phyloP scores from a whole-genome alignment of 208 protist genomes.

The Crithidia brevicula region DNA sequence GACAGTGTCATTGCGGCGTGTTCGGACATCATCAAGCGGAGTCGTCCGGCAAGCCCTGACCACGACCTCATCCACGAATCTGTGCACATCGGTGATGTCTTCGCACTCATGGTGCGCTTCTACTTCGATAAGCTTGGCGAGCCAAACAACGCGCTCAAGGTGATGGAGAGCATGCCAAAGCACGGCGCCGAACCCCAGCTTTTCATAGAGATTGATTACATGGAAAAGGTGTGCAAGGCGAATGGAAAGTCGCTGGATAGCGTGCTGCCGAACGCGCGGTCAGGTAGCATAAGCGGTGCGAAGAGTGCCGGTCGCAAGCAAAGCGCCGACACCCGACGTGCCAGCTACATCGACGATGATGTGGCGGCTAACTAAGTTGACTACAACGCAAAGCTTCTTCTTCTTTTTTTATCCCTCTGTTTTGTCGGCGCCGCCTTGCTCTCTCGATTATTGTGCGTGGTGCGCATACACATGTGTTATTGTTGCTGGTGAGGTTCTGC shows the following conservation, averaged over 20 bases:
- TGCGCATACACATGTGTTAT: too few relatives aligned
- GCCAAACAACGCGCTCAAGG: slow-evolving; percentile 82
- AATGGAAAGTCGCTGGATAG: slow-evolving; percentile 68
- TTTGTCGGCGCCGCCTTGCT: too few relatives aligned
- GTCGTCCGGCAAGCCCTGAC: slow-evolving; percentile 64
- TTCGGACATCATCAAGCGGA: slow-evolving; percentile 88
- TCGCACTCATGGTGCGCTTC: slow-evolving; percentile 94
- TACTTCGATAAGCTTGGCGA: slow-evolving; percentile 86
- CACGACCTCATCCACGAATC: slow-evolving; percentile 68
- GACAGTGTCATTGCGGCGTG: slow-evolving; percentile 84
- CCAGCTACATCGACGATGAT: slow-evolving; percentile 38
- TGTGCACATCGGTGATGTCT: slow-evolving; percentile 96
- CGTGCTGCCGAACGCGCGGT: slow-evolving; percentile 40
- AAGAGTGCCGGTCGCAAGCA: slow-evolving; percentile 15
- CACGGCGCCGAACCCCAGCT: slow-evolving; percentile 83
- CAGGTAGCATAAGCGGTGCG: slow-evolving; percentile 1
- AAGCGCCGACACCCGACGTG: slow-evolving; percentile 26
- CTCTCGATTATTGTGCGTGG: too few relatives aligned
- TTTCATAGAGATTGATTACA: slow-evolving; percentile 89
- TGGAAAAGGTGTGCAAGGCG: slow-evolving; percentile 84
- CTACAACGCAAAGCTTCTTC: too few relatives aligned
- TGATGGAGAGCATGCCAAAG: slow-evolving; percentile 93
- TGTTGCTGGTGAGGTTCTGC: not conserved
- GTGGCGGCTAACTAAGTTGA: slow-evolving; percentile 9
- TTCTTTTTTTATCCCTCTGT: too few relatives aligned